Evolutionary conservation across 116 monocot species (phyloP).

Genomic region (Phalaenopsis hybrid): DNA sequence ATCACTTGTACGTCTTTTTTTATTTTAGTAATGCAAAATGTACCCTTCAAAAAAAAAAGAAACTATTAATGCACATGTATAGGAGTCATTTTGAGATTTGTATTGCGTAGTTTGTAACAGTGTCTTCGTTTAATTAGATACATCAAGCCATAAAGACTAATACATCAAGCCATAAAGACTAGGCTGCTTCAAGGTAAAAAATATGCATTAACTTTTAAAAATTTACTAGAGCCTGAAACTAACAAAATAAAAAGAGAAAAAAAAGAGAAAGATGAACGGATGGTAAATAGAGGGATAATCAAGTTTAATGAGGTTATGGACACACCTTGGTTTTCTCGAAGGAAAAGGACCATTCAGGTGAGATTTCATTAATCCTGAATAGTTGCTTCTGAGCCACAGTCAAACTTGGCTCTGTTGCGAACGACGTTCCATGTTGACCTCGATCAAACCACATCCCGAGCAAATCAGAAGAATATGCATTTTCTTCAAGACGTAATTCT

Average conservation of each 20-base stretch:
- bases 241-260: neutral
- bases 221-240: neutral
- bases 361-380: slow-evolving; percentile 77
- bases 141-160: too few species aligned
- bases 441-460: slow-evolving; percentile 30
- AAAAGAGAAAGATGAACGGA: neutral
- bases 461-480: slow-evolving; percentile 20
- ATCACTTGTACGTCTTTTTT: too few species aligned
- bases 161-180: neutral
- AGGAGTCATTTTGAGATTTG: neutral
- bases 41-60: too few species aligned
- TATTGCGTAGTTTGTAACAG: too few species aligned
- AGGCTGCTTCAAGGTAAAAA: neutral
- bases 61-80: neutral
- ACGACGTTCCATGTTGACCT: slow-evolving; percentile 24
- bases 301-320: neutral
- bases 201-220: neutral
- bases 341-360: slow-evolving; percentile 82
- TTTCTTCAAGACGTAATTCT: slow-evolving; percentile 13
- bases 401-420: slow-evolving; percentile 22
- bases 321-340: slow-evolving; percentile 72
- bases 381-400: slow-evolving; percentile 36
- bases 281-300: neutral
- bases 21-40: too few species aligned
- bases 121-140: neutral